Base-by-base conservation (phyloP, 805 yeast species). In the Metschnikowia cubensis region DNA sequence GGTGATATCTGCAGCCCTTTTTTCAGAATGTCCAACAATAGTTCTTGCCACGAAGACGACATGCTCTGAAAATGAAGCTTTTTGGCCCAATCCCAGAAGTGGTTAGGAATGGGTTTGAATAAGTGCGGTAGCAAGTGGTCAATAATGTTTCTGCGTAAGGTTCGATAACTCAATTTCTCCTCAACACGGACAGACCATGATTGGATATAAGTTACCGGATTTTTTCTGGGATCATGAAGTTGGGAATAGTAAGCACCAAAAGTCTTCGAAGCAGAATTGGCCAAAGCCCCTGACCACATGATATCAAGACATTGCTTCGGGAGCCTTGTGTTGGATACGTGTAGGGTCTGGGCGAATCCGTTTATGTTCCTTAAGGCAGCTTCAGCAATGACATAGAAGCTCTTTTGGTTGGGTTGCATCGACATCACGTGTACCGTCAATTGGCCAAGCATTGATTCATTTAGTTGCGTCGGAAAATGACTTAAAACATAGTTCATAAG, bases 221-320 rank as follows among this genome's bases (percentile, higher is more conserved):
- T 20, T 6, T 31, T 35, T 22, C 40, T 45, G 15, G 53, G 45
- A 10, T 42, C 31, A 18, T 46, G 42, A 17, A 54, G 50, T 15
- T 50, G 64, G 31, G 53, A 52, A 52, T 46, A 70, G 53, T 59
- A 51, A 0, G 75, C 59, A 6, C 71, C 70, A 1, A 85, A 50
- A 15, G 83, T 73, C 59, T 81, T 85, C n/a, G 87, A 83, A 17
- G 82, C 73, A 2, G 85, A 77, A 52, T 82, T 86, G 0, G 94
- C 84, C 49, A 89, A 62, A 0, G 89, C 78, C 55, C 79, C 82
- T 1, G 83, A 73, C 54, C 71, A 67, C 69, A 86, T 82, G 15
- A 74, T 64, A 2, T 67, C 57, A 13, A 86, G 60, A n/a, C 86
- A 75, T 8, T 67, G 67, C 2, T 56, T 56, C 3, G 82, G 65